These are phyloP conservation scores for Tricholoma flavovirens DNA, from an alignment of 768 basidiomycete genomes.

Conservation along the genomic window DNA sequence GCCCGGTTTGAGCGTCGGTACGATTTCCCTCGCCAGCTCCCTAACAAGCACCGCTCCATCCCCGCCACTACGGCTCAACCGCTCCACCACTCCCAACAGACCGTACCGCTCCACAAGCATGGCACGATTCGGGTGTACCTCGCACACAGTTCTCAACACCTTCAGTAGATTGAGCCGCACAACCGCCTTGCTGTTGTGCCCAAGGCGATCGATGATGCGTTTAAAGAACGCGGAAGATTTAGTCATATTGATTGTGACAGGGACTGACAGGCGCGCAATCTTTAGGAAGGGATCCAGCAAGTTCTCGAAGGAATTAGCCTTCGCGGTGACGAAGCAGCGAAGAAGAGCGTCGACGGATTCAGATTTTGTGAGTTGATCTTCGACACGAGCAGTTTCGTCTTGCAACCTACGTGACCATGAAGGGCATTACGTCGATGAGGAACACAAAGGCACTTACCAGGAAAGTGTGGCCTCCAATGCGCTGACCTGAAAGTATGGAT, in stretches of 20 bases:
- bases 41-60: slow-evolving; percentile 91
- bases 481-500: slow-evolving; percentile 89
- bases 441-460: slow-evolving; percentile 51
- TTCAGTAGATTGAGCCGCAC: slow-evolving; percentile 87
- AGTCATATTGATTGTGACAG: slow-evolving; percentile 70
- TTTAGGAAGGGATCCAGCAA: slow-evolving; percentile 90
- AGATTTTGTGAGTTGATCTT: slow-evolving; percentile 74
- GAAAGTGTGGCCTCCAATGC: slow-evolving; percentile 86
- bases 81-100: slow-evolving; percentile 72
- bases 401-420: slow-evolving; percentile 57
- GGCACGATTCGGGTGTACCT: slow-evolving; percentile 81
- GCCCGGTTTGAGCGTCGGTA: slow-evolving; percentile 70
- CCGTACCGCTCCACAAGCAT: slow-evolving; percentile 81
- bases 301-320: slow-evolving; percentile 89
- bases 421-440: not conserved
- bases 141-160: slow-evolving; percentile 79
- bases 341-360: slow-evolving; percentile 63
- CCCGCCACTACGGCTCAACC: slow-evolving; percentile 61
- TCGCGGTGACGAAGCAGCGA: slow-evolving; percentile 75
- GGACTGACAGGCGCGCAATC: slow-evolving; percentile 75
- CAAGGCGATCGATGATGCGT: slow-evolving; percentile 79
- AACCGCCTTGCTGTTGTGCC: slow-evolving; percentile 68
- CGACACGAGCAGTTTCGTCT: slow-evolving; percentile 92
- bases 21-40: slow-evolving; percentile 82
- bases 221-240: slow-evolving; percentile 79